phyloP scores from a whole-genome alignment of 2,329 filamentous ascomycete genomes.

The Magnaporthales sp. region DNA sequence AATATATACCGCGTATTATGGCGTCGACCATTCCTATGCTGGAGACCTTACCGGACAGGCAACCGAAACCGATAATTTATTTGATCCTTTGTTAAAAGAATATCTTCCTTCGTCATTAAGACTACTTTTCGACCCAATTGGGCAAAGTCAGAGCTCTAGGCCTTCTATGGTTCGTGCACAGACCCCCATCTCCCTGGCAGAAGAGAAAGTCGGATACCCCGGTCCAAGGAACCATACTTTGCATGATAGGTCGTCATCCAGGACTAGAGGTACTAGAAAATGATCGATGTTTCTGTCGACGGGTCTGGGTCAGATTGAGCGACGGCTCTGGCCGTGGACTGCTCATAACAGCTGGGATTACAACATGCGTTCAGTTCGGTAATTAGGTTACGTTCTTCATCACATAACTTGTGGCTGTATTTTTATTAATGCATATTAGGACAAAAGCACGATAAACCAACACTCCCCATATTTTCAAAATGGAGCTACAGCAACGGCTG shows the following conservation, averaged over 20 bases:
- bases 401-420: not conserved
- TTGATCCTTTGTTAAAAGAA: not conserved
- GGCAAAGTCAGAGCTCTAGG: not conserved
- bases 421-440: not conserved
- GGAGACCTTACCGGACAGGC: not conserved
- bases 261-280: not conserved
- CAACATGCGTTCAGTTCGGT: not conserved
- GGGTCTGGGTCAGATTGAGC: not conserved
- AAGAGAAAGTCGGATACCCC: not conserved
- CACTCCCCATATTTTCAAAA: not conserved
- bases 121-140: not conserved
- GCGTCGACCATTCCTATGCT: not conserved
- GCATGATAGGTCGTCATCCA: not conserved
- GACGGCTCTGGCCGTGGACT: not conserved
- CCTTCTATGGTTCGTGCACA: not conserved
- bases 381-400: not conserved
- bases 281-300: not conserved
- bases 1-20: not conserved
- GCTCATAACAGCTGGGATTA: not conserved
- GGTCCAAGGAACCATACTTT: not conserved
- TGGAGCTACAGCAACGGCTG: not conserved
- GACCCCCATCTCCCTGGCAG: not conserved
- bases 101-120: not conserved
- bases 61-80: not conserved
- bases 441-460: not conserved